A percentile compares a stretch with the other conserved stretches of the same genome.
phyloP scores from a whole-genome alignment of 1,139 yeast species.

The Scheffersomyces lignicola region DNA sequence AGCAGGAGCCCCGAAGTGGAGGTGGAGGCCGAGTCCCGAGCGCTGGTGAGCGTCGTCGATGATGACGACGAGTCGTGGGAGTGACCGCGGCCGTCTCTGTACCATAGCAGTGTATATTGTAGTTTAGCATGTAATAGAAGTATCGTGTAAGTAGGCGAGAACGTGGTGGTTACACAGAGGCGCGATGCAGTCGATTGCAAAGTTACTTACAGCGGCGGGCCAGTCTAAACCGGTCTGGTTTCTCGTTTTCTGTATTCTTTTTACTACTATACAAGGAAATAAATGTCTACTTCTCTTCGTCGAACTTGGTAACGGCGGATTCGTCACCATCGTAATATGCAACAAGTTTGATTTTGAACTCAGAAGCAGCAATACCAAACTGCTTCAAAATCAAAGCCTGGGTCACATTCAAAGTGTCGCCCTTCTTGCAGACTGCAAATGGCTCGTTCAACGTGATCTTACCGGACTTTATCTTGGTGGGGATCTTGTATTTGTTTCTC shows the following conservation, averaged over 20 bases:
- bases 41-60: conserved; percentile 3
- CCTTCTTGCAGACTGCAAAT: conserved; percentile 75
- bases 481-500: conserved; percentile 85
- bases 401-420: conserved; percentile 81
- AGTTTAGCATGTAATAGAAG: background rate
- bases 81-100: background rate
- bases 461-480: conserved; percentile 88
- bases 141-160: background rate
- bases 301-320: conserved; percentile 29
- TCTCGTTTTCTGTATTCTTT: conserved; percentile 1
- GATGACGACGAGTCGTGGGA: conserved; percentile 5
- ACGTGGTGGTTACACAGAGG: no score
- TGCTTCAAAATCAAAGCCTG: conserved; percentile 91
- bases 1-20: conserved; percentile 30
- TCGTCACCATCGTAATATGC: conserved; percentile 72
- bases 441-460: conserved; percentile 77
- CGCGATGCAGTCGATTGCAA: no score
- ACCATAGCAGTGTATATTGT: background rate
- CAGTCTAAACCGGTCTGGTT: background rate
- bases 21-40: conserved; percentile 8
- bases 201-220: no score
- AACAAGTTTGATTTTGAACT: conserved; percentile 76
- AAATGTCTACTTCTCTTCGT: conserved; percentile 6
- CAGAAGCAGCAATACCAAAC: conserved; percentile 92
- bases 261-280: conserved; percentile 11